A percentile compares a stretch with the other conserved stretches of the same genome.
These are phyloP conservation scores for Macrophomina pseudophaseolina DNA, from an alignment of 2,329 filamentous ascomycete species.

Conservation along the genomic window DNA sequence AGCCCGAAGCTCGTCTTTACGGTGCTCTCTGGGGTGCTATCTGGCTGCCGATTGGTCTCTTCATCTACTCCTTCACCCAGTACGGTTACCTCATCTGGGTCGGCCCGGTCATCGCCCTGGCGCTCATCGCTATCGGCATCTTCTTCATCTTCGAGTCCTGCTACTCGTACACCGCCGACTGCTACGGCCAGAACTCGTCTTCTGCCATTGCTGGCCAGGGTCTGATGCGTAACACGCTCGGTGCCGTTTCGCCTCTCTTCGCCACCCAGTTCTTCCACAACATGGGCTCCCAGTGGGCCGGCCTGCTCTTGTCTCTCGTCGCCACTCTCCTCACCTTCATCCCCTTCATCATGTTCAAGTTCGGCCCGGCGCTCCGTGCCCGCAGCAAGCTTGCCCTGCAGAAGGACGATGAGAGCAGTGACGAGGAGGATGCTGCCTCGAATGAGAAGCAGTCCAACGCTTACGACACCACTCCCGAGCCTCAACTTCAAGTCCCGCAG, in stretches of 20 bases:
- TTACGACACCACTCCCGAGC: conserved; percentile 1
- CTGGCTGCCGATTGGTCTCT: conserved; percentile 55
- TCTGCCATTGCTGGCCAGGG: conserved; percentile 57
- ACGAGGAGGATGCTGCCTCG: conserved; percentile 11
- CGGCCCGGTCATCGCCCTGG: conserved; percentile 55
- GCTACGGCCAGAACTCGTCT: conserved; percentile 54
- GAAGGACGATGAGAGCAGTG: conserved; percentile 8
- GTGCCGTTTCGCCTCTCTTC: conserved; percentile 59
- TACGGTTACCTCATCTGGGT: conserved; percentile 57
- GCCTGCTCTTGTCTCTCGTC: conserved; percentile 54
- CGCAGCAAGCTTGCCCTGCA: conserved; percentile 45
- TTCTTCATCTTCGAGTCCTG: conserved; percentile 57
- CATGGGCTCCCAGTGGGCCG: conserved; percentile 59
- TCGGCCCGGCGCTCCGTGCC: conserved; percentile 45
- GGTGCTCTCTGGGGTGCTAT: conserved; percentile 56
- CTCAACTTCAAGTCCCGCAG: not conserved
- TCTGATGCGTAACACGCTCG: conserved; percentile 59
- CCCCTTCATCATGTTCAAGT: conserved; percentile 53
- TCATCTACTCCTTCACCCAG: conserved; percentile 62
- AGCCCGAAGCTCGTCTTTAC: conserved; percentile 55
- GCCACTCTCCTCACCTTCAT: conserved; percentile 50
- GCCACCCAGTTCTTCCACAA: conserved; percentile 60
- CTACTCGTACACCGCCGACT: conserved; percentile 59
- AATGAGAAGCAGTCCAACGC: not conserved
- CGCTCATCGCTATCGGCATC: conserved; percentile 58